Evolutionary conservation across 1,139 yeast species (phyloP), one percentile per base, ranked within the genome.

Genomic region (Saccharomyces pastorianus): DNA sequence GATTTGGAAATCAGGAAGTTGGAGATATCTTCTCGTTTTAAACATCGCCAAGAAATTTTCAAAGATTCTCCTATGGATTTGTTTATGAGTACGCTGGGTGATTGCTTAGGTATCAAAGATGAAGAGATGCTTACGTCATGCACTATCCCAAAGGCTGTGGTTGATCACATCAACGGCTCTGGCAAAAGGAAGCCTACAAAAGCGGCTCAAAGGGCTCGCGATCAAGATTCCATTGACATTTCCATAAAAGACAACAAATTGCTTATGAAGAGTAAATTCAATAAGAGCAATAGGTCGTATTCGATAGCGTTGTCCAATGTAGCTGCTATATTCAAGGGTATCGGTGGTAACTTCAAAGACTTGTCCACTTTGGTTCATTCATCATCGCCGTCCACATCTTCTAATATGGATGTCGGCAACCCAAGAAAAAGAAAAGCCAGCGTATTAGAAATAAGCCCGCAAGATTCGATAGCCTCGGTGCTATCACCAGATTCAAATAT

Each of bases 21-120:
- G 7, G 72, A 69, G 51, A 59, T 69, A 17, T 59, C 66, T 17
- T 63, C 70, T 5, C 61, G 71, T 48, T 66, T 60, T 47, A 68
- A 68, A 47, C 71, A 68, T 51, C 64, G 72, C 52, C 70, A 68
- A 58, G 69, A 68, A 48, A 54, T 67, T 8, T 66, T 65, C 49
- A 58, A 59, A 34, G 54, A 58, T 9, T 69, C 71, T 6, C 62
- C 70, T 25, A 53, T 64, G 6, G 73, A 69, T 51, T 50, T 68
- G 51, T 69, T 69, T 50, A 54, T 69, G 51, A 60, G 61, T 17
- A 67, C 72, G 9, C 53, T 69, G 44, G 69, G 66, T 13, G 72
- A 69, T 51, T 61, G 70, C 49, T 53, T 68, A 53, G 71, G 67
- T 31, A 55, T 66, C 5, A 62, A 60, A 44, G 70, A 65, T 55